Evolutionary conservation across 345 rosid genomes (phyloP), one percentile per base, ranked within the genome.

Genomic region (Acer campestre): DNA sequence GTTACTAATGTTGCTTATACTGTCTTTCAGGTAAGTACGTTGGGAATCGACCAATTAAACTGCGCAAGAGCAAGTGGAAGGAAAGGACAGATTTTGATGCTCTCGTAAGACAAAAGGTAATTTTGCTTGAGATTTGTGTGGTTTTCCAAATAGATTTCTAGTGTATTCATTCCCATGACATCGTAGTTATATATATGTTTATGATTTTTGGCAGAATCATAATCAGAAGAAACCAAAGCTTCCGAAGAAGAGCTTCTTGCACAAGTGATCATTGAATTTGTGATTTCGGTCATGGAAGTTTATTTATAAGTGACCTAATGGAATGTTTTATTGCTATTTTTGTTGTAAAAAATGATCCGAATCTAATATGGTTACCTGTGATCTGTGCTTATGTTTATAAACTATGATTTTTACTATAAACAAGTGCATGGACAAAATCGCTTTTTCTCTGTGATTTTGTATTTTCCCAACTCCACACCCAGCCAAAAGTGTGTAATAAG

Each of bases 41-140:
- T 14, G 99, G 99, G 67, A 96, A 96, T 79, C 86, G 99, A 53
- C 99, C 98, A 1, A 94, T 96, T 67, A 96, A 96, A 77, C 85
- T 96, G 69, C 88, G 98, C 11, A 96, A 96, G 87, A 96, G 99
- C 88, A 96, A 92, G 79, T 96, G 99, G 99, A 92, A 83, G 86
- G 98, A 96, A 82, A 90, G 99, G 74, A 96, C 87, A 53, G 98
- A 96, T 67, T 70, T 70, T 68, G 93, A 88, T 2, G 97, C 97
- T 67, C 77, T 91, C 9, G 97, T 67, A 61, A 89, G 88, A 78
- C 98, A 90, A 3, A 96, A 90, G 94, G 99, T 85, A 80, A 31
- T n/a, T 49, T 12, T 59, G 9, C 11, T 35, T 48, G 12, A 5
- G 18, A 2, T 5, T 49, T 11, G 22, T 0, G 58, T n/a, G 18